Percentiles rank a stretch among this genome's conserved stretches.
Evolutionary conservation across 225 moss, liverwort and hornwort genomes (phyloP).

Genomic region (Marchantia polymorpha): DNA sequence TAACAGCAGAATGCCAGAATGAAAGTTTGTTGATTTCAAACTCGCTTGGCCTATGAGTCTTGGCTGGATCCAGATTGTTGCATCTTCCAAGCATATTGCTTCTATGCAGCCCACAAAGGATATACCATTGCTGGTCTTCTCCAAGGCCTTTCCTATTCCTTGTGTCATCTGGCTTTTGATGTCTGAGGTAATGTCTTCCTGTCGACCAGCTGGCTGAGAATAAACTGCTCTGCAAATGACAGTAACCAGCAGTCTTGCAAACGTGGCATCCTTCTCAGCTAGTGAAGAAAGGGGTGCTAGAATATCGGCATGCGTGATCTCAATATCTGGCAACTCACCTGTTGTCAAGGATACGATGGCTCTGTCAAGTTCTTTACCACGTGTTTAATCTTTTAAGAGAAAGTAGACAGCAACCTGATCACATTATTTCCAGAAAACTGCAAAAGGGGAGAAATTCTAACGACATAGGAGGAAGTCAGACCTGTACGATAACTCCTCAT

Average conservation of each 20-base stretch:
- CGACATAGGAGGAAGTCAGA: constrained; percentile 23
- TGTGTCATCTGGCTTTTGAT: constrained; percentile 53
- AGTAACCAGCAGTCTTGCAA: constrained; percentile 69
- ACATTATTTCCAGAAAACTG: background rate
- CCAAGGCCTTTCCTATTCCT: constrained; percentile 67
- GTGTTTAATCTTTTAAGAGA: background rate
- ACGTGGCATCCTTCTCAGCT: constrained; percentile 70
- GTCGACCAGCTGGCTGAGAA: constrained; percentile 34
- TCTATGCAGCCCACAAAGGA: constrained; percentile 77
- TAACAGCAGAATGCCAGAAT: constrained; percentile 73
- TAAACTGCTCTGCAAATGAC: constrained; percentile 72
- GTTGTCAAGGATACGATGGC: constrained; percentile 21
- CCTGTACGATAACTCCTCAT: constrained; percentile 90
- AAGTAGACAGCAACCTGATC: background rate
- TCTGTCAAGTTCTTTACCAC: background rate
- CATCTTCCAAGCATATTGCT: constrained; percentile 75
- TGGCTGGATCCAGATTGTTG: constrained; percentile 80
- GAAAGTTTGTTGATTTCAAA: constrained; percentile 75
- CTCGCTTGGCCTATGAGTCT: constrained; percentile 71
- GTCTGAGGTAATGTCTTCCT: constrained; percentile 23
- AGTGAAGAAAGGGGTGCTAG: constrained; percentile 69
- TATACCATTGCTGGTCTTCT: constrained; percentile 68
- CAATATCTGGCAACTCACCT: constrained; percentile 94
- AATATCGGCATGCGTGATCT: constrained; percentile 82
- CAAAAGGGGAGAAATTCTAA: background rate